Conservation (phyloP, 495 filamentous ascomycete genomes). For the Neurospora sp. region DNA sequence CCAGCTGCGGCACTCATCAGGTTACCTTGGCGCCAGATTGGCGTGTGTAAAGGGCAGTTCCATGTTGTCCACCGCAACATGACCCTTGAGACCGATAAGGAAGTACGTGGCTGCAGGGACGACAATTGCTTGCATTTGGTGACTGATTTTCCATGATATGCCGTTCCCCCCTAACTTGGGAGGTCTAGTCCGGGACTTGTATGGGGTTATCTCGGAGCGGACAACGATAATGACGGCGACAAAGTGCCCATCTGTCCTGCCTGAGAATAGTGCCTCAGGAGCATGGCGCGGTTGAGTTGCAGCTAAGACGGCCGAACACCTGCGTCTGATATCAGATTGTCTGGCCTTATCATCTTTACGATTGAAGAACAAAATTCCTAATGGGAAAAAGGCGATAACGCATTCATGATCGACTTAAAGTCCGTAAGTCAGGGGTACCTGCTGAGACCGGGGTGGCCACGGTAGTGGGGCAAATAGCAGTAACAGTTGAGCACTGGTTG, state of each 20-base stretch:
- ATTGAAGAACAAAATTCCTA: conserved; percentile 29
- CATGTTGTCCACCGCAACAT: background rate
- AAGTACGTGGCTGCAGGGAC: background rate
- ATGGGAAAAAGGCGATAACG: conserved; percentile 27
- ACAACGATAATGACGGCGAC: background rate
- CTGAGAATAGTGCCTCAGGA: background rate
- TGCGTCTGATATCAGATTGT: background rate
- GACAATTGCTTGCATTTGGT: background rate
- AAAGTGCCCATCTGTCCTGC: background rate
- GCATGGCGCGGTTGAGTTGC: background rate
- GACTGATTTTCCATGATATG: background rate
- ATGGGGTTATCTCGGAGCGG: background rate
- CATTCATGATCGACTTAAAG: background rate
- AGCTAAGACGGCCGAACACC: background rate
- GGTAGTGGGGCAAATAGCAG: background rate
- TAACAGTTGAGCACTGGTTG: conserved; percentile 1
- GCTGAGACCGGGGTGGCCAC: background rate
- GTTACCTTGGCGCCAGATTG: background rate
- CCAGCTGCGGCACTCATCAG: background rate
- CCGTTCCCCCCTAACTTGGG: background rate
- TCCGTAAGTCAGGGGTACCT: conserved; percentile 12
- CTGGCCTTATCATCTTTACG: conserved; percentile 22
- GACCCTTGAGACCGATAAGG: background rate
- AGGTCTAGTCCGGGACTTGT: background rate
- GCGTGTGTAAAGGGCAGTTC: background rate